Conservation (phyloP, 169 alveolate genomes). For the Plasmodium malariae region DNA sequence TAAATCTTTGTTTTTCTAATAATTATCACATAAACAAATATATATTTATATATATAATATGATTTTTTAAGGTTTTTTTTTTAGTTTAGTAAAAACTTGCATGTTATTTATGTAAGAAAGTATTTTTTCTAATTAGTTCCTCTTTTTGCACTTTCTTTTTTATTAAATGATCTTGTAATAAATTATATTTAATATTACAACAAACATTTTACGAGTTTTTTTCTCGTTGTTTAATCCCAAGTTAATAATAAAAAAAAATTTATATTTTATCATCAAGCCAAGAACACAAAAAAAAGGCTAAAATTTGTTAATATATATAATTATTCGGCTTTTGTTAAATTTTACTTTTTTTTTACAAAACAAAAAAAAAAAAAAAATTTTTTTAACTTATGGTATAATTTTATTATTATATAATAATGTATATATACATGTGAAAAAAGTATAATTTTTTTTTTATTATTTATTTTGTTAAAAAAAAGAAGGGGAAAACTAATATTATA, state of each 20-base stretch:
- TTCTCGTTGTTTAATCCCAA: conserved; percentile 5
- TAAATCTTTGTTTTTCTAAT: background rate
- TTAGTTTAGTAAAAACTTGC: background rate
- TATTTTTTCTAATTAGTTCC: conserved; percentile 29
- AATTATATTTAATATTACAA: conserved; percentile 15
- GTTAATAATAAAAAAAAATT: background rate
- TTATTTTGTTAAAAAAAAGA: background rate
- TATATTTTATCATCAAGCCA: conserved; percentile 1
- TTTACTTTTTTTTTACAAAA: conserved; percentile 17
- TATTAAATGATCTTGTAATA: conserved; percentile 43
- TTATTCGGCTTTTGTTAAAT: conserved; percentile 28
- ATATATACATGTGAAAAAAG: conserved; percentile 10
- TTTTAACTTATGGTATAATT: background rate
- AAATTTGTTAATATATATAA: background rate
- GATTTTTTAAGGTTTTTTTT: too few relatives aligned
- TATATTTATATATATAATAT: too few relatives aligned
- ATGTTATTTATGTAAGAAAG: too few relatives aligned
- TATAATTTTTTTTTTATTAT: background rate
- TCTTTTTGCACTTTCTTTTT: conserved; percentile 29
- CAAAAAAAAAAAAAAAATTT: background rate
- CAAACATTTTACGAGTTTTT: conserved; percentile 27
- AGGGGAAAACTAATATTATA: conserved; percentile 23
- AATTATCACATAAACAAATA: background rate
- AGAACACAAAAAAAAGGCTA: conserved; percentile 21
- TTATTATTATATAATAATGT: background rate